Evolutionary conservation across 163 green algal species (phyloP).

Genomic region (Trebouxia gelatinosa): DNA sequence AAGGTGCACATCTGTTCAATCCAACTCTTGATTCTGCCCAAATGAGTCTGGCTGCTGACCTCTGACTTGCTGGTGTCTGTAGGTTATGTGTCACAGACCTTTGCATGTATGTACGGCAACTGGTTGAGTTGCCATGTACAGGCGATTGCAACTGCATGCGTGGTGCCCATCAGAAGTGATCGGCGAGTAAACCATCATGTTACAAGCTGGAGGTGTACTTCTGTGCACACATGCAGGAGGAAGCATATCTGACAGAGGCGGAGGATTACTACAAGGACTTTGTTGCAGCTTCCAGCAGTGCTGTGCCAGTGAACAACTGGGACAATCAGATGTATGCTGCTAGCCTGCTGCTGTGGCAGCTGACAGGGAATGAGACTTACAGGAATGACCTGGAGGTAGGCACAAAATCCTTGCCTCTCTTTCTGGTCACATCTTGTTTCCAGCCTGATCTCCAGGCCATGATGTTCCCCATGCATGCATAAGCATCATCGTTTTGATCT

Average conservation of each 20-base stretch:
- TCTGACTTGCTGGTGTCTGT: too few species aligned
- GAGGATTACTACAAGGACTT: conserved; percentile 32
- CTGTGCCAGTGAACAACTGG: conserved; percentile 41
- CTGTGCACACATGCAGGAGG: conserved; percentile 19
- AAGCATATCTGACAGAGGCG: conserved; percentile 41
- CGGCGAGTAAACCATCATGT: too few species aligned
- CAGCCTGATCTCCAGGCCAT: neutral
- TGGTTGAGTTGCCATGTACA: too few species aligned
- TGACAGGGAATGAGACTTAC: conserved; percentile 27
- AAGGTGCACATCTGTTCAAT: neutral
- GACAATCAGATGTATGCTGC: conserved; percentile 45
- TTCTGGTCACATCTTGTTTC: neutral
- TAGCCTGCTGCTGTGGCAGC: conserved; percentile 44
- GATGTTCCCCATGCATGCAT: too few species aligned
- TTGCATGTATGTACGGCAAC: too few species aligned
- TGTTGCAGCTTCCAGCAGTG: neutral
- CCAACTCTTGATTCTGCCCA: neutral
- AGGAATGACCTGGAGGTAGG: neutral
- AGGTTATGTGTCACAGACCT: too few species aligned
- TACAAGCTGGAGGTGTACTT: too few species aligned
- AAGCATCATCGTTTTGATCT: too few species aligned
- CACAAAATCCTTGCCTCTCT: neutral
- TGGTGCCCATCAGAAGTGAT: too few species aligned
- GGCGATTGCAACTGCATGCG: too few species aligned
- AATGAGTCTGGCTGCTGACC: too few species aligned